Evolutionary conservation across 768 basidiomycete species (phyloP), one percentile per base, ranked within the genome.

Genomic region (Calocybe gangraenosa): DNA sequence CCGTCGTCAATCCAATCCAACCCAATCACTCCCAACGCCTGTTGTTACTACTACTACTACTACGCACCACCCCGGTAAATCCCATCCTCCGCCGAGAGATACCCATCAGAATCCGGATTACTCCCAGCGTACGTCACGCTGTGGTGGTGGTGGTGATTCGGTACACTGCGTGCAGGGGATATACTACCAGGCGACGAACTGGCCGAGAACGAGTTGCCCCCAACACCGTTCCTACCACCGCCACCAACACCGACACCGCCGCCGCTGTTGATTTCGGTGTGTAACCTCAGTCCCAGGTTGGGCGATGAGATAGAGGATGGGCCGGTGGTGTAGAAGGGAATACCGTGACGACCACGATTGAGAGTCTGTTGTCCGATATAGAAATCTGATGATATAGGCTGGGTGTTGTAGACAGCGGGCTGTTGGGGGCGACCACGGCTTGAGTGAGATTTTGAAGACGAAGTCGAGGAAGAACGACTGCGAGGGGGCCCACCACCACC

Each of bases 361-460:
- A 35, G 49, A 8, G 47, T 35, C 22, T 47, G 46, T 35, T 47
- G 40, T 3, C 40, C 35, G 25, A 19, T 35, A 3, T 43, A 37
- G 35, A 40, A 50, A 1, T 48, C 48, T 7, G 36, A 20, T 3
- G 37, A 28, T 1, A 49, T 38, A 7, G 51, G 41, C 33, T 49
- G 47, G 22, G 39, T 42, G n/a, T 39, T 44, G 43, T 33, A 44
- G 2, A 41, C 34, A n/a, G 42, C 40, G 1, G 17, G 36, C n/a
- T 36, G 43, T 15, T 36, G 22, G 11, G 44, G 15, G 18, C 19
- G 36, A 11, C 20, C 42, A 21, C 55, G 54, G 52, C 62, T 65
- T 8, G 65, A 65, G 39, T 63, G 61, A 0, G 68, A 67, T 1
- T 61, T 63, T 0, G 60, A 55, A 1, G 57, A 43, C 0, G 51